A percentile compares a stretch with the other conserved stretches of the same genome.
Conservation (phyloP, 1,284 basidiomycete genomes). For the Cyathus olla region DNA sequence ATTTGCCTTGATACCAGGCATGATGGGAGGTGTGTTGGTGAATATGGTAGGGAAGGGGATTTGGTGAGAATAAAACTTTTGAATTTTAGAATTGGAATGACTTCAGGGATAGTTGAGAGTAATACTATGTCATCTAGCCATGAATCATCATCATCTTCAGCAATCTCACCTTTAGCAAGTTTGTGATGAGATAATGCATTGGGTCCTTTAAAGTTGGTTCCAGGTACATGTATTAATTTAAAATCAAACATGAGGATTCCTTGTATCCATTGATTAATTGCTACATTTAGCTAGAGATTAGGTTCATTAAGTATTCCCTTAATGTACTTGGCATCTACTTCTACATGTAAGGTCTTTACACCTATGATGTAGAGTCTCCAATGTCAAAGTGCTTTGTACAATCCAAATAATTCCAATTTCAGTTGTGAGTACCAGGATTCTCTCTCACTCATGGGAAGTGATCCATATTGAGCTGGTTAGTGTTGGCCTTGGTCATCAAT, state of each 20-base stretch:
- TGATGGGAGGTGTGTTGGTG: neutral
- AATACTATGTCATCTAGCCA: slow-evolving; percentile 34
- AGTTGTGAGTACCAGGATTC: slow-evolving; percentile 52
- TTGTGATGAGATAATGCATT: slow-evolving; percentile 45
- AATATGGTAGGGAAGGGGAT: neutral
- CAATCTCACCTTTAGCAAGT: slow-evolving; percentile 8
- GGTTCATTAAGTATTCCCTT: slow-evolving; percentile 57
- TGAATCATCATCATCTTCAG: slow-evolving; percentile 29
- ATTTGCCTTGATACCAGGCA: neutral
- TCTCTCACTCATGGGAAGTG: slow-evolving; percentile 44
- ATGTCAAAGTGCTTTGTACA: slow-evolving; percentile 41
- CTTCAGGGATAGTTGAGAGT: slow-evolving; percentile 1
- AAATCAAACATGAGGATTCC: slow-evolving; percentile 50
- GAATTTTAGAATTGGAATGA: neutral
- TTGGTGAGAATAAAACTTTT: no score
- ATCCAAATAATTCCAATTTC: slow-evolving; percentile 53
- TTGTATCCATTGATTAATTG: slow-evolving; percentile 54
- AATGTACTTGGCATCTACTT: slow-evolving; percentile 53
- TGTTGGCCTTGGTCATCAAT: slow-evolving; percentile 10
- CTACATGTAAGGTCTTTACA: slow-evolving; percentile 42
- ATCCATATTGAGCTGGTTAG: slow-evolving; percentile 40
- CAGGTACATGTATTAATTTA: slow-evolving; percentile 42
- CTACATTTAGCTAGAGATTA: slow-evolving; percentile 41
- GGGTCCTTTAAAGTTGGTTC: slow-evolving; percentile 26
- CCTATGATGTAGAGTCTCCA: slow-evolving; percentile 43